Conservation (phyloP, 495 filamentous ascomycete genomes). For the Penicillium fimorum region DNA sequence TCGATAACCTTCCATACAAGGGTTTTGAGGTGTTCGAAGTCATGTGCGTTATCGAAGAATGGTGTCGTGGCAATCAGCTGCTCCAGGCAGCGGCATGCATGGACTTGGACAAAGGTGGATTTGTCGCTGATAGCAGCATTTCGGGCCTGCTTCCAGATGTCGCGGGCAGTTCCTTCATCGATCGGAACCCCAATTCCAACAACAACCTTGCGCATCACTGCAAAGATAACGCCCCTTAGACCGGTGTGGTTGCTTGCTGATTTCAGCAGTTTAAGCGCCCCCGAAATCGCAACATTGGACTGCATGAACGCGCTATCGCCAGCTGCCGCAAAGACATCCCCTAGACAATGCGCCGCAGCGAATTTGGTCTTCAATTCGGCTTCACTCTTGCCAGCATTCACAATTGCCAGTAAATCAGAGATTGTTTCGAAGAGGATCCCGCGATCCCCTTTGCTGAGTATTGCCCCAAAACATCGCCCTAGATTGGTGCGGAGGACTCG, state of each 20-base stretch:
- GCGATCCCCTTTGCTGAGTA: slow-evolving; percentile 85
- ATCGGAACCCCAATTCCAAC: slow-evolving; percentile 69
- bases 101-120: slow-evolving; percentile 73
- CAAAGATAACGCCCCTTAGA: slow-evolving; percentile 78
- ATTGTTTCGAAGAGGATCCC: slow-evolving; percentile 92
- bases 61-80: slow-evolving; percentile 65
- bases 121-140: slow-evolving; percentile 77
- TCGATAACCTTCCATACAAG: slow-evolving; percentile 84
- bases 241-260: slow-evolving; percentile 76
- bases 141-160: slow-evolving; percentile 90
- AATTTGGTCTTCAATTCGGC: slow-evolving; percentile 74
- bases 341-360: slow-evolving; percentile 85
- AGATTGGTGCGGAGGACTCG: slow-evolving; percentile 86
- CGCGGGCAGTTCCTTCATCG: slow-evolving; percentile 81
- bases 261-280: slow-evolving; percentile 77
- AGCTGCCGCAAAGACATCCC: slow-evolving; percentile 82
- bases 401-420: slow-evolving; percentile 76
- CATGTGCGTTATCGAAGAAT: slow-evolving; percentile 85
- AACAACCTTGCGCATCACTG: slow-evolving; percentile 71
- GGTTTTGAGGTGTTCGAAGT: slow-evolving; percentile 82
- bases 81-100: slow-evolving; percentile 78
- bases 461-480: slow-evolving; percentile 76
- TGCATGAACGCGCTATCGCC: slow-evolving; percentile 91
- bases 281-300: slow-evolving; percentile 68
- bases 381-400: slow-evolving; percentile 77